Conservation (phyloP, 2,329 filamentous ascomycete species). For the Aspergillus aculeatinus region DNA sequence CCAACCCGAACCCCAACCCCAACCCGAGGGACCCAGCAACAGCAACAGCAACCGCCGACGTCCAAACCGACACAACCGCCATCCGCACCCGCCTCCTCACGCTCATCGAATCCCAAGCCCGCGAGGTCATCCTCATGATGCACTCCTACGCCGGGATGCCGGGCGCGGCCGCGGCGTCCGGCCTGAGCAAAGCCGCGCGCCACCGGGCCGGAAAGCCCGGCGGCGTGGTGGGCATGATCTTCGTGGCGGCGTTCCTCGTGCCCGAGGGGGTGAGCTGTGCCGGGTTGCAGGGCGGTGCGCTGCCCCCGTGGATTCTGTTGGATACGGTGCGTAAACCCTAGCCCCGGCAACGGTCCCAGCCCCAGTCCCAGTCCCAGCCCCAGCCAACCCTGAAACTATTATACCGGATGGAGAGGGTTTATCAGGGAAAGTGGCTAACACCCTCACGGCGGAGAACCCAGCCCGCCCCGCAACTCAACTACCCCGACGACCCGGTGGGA, state of each 20-base stretch:
- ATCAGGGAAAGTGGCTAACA: too few species aligned
- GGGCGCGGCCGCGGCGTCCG: constrained; percentile 28
- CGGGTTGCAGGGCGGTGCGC: constrained; percentile 22
- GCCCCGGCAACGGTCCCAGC: too few species aligned
- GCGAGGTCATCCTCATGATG: constrained; percentile 29
- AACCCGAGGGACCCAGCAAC: constrained; percentile 20
- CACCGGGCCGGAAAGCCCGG: constrained; percentile 27
- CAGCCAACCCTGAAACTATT: too few species aligned
- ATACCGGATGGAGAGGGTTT: too few species aligned
- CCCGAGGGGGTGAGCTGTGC: constrained; percentile 32
- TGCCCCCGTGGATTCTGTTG: constrained; percentile 26
- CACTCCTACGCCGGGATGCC: constrained; percentile 38
- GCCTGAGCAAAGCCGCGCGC: constrained; percentile 26
- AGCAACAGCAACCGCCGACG: constrained; percentile 19
- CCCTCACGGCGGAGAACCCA: too few species aligned
- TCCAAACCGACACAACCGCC: constrained; percentile 33
- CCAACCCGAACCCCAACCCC: constrained; percentile 26
- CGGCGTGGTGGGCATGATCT: constrained; percentile 32
- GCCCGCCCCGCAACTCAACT: constrained; percentile 12
- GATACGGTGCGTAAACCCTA: constrained; percentile 11
- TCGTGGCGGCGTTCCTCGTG: constrained; percentile 38
- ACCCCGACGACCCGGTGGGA: constrained; percentile 13
- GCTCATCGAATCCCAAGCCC: constrained; percentile 24
- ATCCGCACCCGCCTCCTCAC: constrained; percentile 21
- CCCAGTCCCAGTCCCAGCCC: too few species aligned